Base-by-base conservation (phyloP, 306 rosid genomes). In the Abrus pulchellus region DNA sequence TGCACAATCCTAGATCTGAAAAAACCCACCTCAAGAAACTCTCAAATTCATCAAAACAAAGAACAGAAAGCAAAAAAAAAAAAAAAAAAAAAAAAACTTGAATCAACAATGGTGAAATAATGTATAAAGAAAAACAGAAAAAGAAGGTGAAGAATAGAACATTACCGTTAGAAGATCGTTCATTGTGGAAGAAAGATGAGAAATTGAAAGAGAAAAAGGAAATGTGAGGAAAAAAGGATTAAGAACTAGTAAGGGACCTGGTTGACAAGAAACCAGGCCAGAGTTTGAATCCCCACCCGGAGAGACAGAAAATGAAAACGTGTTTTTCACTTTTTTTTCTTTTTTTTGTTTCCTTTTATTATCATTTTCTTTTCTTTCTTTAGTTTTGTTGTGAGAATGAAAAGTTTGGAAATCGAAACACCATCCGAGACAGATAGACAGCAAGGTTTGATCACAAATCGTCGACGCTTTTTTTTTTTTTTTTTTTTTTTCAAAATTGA, bases 131-230 rank as follows among this genome's bases (percentile, higher is more conserved):
- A 9, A 32, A 44, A 2, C n/a, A 8, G 7, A 38, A 10, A 1
- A 34, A 36, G 4, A 87, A 68, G 1, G 7, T 5, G 68, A 33
- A 33, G 27, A 80, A 68, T 29, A 1, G 59, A n/a, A 54, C 5
- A 69, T 84, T 89, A 94, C 96, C 94, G 90, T 57, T 34, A 92
- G 88, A 80, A 94, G 98, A 84, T 94, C 98, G 87, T 94, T 94
- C 98, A 94, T 94, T 68, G 87, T 90, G 56, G 82, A 80, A 74
- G 71, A 60, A 82, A 84, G 84, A 72, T 66, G 60, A 59, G 69
- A 66, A 76, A 45, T 54, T 79, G 80, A 69, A 66, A 57, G 53
- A 43, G 9, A 6, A n/a, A 20, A 66, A 53, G 30, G 33, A 55
- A 76, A 78, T 41, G 68, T 68, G 72, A 33, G 41, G 5, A 59